A percentile compares a stretch with the other conserved stretches of the same genome.
Evolutionary conservation across 1,284 basidiomycete genomes (phyloP).

Genomic region (Marasmius fiardii): DNA sequence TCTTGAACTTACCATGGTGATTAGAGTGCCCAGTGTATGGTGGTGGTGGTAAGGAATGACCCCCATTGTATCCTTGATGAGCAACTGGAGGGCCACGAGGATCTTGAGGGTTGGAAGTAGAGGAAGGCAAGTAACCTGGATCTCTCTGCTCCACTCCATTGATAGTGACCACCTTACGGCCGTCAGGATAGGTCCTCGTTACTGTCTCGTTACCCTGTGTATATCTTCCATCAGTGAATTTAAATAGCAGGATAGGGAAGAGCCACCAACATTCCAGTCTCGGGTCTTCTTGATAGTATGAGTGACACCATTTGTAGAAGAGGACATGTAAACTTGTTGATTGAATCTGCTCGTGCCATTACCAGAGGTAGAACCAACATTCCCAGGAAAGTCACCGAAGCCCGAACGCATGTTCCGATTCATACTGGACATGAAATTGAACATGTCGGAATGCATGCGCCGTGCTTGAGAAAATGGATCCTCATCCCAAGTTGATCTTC

Average conservation of each 20-base stretch:
- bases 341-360: constrained; percentile 36
- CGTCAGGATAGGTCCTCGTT: constrained; percentile 60
- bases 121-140: constrained; percentile 5
- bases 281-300: constrained; percentile 52
- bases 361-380: constrained; percentile 15
- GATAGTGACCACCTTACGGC: constrained; percentile 57
- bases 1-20: not conserved
- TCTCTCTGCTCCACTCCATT: constrained; percentile 63
- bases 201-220: constrained; percentile 70
- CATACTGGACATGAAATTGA: constrained; percentile 26
- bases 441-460: constrained; percentile 28
- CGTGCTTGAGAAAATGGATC: constrained; percentile 28
- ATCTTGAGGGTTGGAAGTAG: constrained; percentile 1
- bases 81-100: constrained; percentile 4
- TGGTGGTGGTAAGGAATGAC: constrained; percentile 6
- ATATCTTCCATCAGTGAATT: constrained; percentile 11
- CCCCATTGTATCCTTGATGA: not conserved
- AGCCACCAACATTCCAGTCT: constrained; percentile 48
- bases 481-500: constrained; percentile 19
- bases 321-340: constrained; percentile 49
- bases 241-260: not conserved
- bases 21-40: constrained; percentile 1
- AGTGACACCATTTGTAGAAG: constrained; percentile 62
- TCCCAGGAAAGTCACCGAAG: constrained; percentile 11
- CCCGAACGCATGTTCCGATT: constrained; percentile 25